Percentiles rank a stretch among this genome's conserved stretches.
Conservation (phyloP, 768 basidiomycete species). For the Mycena venus region DNA sequence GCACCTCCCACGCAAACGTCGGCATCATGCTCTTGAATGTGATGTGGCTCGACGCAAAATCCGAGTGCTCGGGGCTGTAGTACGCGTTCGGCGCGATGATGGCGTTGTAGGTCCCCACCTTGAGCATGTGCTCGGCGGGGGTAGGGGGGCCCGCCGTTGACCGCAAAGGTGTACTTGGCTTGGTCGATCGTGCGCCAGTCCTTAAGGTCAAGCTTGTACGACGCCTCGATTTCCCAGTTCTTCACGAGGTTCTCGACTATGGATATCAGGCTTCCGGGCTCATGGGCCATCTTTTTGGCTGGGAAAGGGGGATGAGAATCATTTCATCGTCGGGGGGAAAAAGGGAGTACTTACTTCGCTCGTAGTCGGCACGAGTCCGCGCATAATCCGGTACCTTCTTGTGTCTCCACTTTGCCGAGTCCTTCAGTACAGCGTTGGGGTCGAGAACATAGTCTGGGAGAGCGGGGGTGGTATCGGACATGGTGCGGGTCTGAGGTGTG, state of each 20-base stretch:
- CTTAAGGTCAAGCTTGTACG: conserved; percentile 29
- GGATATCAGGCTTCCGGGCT: conserved; percentile 23
- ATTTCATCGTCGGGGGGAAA: neutral
- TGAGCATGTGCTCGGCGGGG: conserved; percentile 29
- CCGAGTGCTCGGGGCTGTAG: conserved; percentile 33
- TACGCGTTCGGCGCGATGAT: conserved; percentile 33
- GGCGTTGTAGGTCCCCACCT: conserved; percentile 33
- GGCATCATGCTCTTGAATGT: conserved; percentile 38
- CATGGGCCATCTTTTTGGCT: conserved; percentile 34
- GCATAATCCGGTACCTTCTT: conserved; percentile 25
- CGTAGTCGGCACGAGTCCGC: conserved; percentile 24
- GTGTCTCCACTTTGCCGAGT: conserved; percentile 30
- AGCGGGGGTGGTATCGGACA: conserved; percentile 9
- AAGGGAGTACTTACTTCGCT: conserved; percentile 12
- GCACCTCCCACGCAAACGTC: conserved; percentile 36
- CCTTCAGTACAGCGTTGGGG: conserved; percentile 31
- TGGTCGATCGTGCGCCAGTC: conserved; percentile 37
- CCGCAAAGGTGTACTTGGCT: conserved; percentile 28
- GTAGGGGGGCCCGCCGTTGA: conserved; percentile 30
- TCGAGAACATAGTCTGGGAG: conserved; percentile 32
- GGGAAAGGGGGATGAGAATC: neutral
- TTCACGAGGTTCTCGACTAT: conserved; percentile 38
- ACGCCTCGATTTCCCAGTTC: conserved; percentile 37
- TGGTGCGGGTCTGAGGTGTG: neutral
- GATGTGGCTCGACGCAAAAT: conserved; percentile 31